Percentiles rank a stretch among this genome's conserved stretches.
Conservation (phyloP, 2,329 filamentous ascomycete genomes). For the Trichophyton equinum region DNA sequence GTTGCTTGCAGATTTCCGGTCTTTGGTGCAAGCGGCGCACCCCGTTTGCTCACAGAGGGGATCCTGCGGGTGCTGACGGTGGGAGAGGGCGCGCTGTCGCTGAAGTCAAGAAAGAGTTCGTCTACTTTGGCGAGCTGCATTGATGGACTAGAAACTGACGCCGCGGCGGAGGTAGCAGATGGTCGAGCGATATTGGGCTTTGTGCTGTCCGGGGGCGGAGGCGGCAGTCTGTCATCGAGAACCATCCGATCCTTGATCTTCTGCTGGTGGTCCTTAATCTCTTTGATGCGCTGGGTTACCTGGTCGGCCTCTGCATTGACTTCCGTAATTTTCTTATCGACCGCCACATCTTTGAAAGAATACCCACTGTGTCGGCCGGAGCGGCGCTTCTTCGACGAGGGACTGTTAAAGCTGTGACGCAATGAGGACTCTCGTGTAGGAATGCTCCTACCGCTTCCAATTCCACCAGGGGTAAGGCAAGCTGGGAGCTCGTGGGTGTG, state of each 20-base stretch:
- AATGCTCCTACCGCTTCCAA: constrained; percentile 43
- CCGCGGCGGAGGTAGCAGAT: background rate
- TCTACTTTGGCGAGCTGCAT: constrained; percentile 19
- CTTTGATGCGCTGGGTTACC: constrained; percentile 45
- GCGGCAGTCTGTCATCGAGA: background rate
- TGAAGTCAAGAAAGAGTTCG: constrained; percentile 21
- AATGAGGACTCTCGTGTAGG: constrained; percentile 58
- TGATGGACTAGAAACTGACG: background rate
- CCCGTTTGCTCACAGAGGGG: constrained; percentile 22
- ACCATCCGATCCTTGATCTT: constrained; percentile 33
- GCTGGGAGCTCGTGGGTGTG: constrained; percentile 18
- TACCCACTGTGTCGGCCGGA: constrained; percentile 36
- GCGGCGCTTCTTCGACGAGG: constrained; percentile 42
- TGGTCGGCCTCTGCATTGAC: constrained; percentile 39
- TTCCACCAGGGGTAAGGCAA: constrained; percentile 22
- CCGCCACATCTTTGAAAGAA: constrained; percentile 28
- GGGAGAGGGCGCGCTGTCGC: constrained; percentile 59
- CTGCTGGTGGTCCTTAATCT: constrained; percentile 46
- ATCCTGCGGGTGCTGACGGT: constrained; percentile 50
- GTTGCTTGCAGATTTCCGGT: constrained; percentile 18
- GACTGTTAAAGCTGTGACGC: constrained; percentile 41
- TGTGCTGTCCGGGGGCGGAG: background rate
- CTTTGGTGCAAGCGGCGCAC: constrained; percentile 20
- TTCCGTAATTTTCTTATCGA: constrained; percentile 29
- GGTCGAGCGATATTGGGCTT: background rate